Evolutionary conservation across 139 green algal genomes (phyloP).

Genomic region (Spirogloea muscicola): DNA sequence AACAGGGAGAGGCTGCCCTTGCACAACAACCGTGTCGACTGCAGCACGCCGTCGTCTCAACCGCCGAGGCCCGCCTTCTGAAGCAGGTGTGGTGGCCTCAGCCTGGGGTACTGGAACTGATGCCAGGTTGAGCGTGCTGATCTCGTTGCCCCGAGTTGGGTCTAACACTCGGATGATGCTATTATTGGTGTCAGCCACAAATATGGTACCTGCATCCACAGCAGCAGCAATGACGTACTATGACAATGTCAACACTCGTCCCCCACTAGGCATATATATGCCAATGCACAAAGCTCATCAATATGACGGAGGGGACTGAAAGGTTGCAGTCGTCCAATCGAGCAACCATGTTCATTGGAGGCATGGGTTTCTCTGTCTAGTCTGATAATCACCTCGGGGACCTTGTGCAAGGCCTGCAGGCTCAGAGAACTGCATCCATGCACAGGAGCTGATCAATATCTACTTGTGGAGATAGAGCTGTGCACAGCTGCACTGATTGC

Average conservation of each 20-base stretch:
- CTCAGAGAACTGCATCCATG: constrained; percentile 61
- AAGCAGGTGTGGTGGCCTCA: constrained; percentile 36
- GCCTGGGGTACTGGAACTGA: constrained; percentile 53
- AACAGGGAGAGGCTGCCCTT: constrained; percentile 15
- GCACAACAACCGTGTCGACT: constrained; percentile 33
- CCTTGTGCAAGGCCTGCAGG: constrained; percentile 59
- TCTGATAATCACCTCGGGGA: too few relatives aligned
- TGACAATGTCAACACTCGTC: too few relatives aligned
- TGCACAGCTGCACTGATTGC: too few relatives aligned
- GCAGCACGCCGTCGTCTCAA: constrained; percentile 17
- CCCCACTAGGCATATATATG: constrained; percentile 3
- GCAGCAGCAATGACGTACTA: too few relatives aligned
- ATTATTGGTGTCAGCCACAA: constrained; percentile 79
- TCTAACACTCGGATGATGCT: constrained; percentile 56
- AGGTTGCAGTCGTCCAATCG: background rate
- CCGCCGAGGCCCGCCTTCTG: constrained; percentile 6
- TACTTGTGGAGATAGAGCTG: too few relatives aligned
- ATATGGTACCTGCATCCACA: constrained; percentile 48
- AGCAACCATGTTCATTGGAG: background rate
- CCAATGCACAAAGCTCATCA: constrained; percentile 4
- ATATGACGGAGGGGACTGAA: background rate
- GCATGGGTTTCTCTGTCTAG: background rate
- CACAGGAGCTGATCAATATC: too few relatives aligned
- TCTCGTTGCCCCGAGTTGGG: background rate
- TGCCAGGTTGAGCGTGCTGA: constrained; percentile 60